Evolutionary conservation across 768 basidiomycete species (phyloP).

Genomic region (Roridomyces roridus): DNA sequence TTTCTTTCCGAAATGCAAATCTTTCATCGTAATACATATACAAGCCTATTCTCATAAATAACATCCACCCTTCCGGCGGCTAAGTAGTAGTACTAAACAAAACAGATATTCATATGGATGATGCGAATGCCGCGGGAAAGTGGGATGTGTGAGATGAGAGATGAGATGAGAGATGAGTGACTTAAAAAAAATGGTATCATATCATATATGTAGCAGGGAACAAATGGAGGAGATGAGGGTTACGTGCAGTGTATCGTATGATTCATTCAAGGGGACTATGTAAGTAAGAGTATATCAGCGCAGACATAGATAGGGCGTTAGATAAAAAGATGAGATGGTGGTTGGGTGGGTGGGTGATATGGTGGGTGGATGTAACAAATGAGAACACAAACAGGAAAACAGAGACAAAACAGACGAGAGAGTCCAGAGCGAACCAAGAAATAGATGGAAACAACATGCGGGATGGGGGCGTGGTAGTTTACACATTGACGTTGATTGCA

Average conservation of each 20-base stretch:
- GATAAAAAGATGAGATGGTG: slow-evolving; percentile 1
- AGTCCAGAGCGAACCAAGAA: slow-evolving; percentile 22
- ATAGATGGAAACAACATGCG: slow-evolving; percentile 15
- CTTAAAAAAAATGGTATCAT: neutral
- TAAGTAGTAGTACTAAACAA: slow-evolving; percentile 9
- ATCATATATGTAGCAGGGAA: slow-evolving; percentile 1
- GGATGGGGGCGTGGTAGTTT: slow-evolving; percentile 5
- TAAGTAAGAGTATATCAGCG: neutral
- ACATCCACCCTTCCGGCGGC: slow-evolving; percentile 8
- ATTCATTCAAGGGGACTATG: neutral
- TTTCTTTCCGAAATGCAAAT: neutral
- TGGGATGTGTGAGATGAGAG: neutral
- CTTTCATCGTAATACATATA: slow-evolving; percentile 17
- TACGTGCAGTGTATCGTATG: slow-evolving; percentile 2
- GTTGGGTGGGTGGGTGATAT: neutral
- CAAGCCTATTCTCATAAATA: neutral
- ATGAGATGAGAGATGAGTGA: neutral
- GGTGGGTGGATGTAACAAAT: slow-evolving; percentile 11
- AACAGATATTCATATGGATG: slow-evolving; percentile 1
- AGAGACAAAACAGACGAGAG: neutral
- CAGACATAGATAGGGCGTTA: neutral
- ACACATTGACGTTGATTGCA: slow-evolving; percentile 19
- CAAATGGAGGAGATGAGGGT: slow-evolving; percentile 1
- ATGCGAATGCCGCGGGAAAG: too few species aligned
- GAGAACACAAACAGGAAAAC: neutral